These are phyloP conservation scores for Rhodotorula diobovata DNA, from an alignment of 768 basidiomycete genomes.

Conservation along the genomic window DNA sequence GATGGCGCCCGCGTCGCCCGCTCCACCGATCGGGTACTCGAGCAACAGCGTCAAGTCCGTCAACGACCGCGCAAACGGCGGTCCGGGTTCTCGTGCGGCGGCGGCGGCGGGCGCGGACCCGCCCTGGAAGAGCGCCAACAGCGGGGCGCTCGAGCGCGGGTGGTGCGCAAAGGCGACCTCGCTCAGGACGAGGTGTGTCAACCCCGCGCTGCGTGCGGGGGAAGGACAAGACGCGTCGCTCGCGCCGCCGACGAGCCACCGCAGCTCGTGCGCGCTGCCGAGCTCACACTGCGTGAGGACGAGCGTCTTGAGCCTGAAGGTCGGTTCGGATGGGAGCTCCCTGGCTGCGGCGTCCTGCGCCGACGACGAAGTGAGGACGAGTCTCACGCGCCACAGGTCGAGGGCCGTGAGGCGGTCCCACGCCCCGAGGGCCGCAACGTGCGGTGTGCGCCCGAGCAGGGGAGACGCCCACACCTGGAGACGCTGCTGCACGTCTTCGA, in stretches of 20 bases:
- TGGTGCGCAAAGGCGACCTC: conserved; percentile 3
- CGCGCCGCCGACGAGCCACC: not conserved
- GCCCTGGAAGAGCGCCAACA: not conserved
- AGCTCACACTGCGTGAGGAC: not conserved
- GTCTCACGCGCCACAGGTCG: conserved; percentile 20
- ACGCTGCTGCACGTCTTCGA: conserved; percentile 12
- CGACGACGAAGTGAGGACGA: not conserved
- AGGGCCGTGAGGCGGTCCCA: conserved; percentile 14
- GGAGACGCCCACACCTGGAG: conserved; percentile 7
- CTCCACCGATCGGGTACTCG: not conserved
- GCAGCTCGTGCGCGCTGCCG: not conserved
- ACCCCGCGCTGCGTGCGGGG: not conserved
- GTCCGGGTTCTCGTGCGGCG: too few relatives aligned
- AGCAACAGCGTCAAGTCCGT: not conserved
- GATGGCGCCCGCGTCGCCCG: too few relatives aligned
- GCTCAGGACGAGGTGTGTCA: not conserved
- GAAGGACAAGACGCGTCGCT: too few relatives aligned
- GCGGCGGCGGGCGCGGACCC: not conserved
- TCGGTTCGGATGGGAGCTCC: not conserved
- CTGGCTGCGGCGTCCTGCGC: too few relatives aligned
- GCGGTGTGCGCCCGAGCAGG: not conserved
- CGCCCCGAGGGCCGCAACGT: not conserved
- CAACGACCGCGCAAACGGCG: not conserved
- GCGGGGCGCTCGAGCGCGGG: not conserved
- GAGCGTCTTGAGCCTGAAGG: not conserved